These are phyloP conservation scores for Neocucurbitaria cava DNA, from an alignment of 2,329 filamentous ascomycete genomes.

Conservation along the genomic window DNA sequence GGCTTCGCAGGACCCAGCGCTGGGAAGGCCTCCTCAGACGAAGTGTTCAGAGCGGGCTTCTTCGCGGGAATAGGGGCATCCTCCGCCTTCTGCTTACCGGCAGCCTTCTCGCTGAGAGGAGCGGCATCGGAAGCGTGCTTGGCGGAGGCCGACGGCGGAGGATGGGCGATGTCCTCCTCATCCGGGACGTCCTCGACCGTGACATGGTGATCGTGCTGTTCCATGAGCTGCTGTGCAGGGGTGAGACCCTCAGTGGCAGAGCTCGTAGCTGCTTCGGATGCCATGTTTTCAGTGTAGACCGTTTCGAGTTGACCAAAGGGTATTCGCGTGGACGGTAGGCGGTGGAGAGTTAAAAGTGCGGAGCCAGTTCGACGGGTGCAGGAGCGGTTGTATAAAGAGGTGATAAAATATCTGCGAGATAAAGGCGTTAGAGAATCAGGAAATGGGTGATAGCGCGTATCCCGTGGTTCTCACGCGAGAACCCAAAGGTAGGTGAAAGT, in stretches of 20 bases:
- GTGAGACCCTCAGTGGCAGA: slow-evolving; percentile 46
- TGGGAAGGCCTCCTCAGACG: slow-evolving; percentile 93
- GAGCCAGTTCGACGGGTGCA: slow-evolving; percentile 34
- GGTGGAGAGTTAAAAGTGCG: slow-evolving; percentile 29
- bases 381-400: not conserved
- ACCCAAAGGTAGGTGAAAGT: slow-evolving; percentile 4
- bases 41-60: slow-evolving; percentile 70
- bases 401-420: not conserved
- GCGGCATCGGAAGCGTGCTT: slow-evolving; percentile 32
- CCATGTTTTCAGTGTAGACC: slow-evolving; percentile 47
- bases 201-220: slow-evolving; percentile 69
- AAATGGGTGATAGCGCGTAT: not conserved
- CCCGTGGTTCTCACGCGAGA: not conserved
- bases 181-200: slow-evolving; percentile 84
- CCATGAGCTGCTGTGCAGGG: slow-evolving; percentile 66
- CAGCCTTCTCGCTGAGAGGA: slow-evolving; percentile 67
- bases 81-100: slow-evolving; percentile 71
- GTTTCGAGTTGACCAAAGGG: slow-evolving; percentile 48
- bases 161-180: slow-evolving; percentile 73
- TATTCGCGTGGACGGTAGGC: slow-evolving; percentile 43
- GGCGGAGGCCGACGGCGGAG: slow-evolving; percentile 60
- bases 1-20: slow-evolving; percentile 79
- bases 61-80: slow-evolving; percentile 48
- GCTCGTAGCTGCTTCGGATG: slow-evolving; percentile 46
- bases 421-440: slow-evolving; percentile 3